A percentile compares a stretch with the other conserved stretches of the same genome.
phyloP scores from a whole-genome alignment of 176 grass and related monocot species.

The Cenchrus americanus region DNA sequence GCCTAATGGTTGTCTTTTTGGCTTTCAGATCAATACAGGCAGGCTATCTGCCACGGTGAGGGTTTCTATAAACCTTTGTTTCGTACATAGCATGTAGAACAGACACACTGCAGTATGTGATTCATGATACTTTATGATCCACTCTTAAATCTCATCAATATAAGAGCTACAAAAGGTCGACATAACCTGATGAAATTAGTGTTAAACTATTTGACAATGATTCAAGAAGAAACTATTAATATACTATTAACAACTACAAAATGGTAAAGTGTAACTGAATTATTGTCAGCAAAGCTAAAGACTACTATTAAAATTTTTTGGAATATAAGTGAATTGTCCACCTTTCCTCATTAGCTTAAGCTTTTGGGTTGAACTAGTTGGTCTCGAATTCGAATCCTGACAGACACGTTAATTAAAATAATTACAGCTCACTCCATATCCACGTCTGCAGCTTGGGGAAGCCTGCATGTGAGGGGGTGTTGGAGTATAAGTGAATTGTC shows the following conservation, averaged over 20 bases:
- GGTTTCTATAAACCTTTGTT: constrained; percentile 1
- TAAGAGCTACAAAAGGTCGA: neutral
- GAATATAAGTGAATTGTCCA: too few species aligned
- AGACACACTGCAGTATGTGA: neutral
- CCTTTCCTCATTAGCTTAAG: too few species aligned
- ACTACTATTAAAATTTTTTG: neutral
- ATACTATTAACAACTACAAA: neutral
- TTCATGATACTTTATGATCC: neutral
- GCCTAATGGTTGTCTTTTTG: constrained; percentile 24
- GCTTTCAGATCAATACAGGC: constrained; percentile 51
- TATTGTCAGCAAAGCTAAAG: neutral
- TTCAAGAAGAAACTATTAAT: neutral
- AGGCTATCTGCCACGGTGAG: constrained; percentile 68
- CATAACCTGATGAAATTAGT: constrained; percentile 25
- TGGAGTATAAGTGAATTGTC: too few species aligned
- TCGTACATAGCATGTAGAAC: neutral
- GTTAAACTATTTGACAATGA: neutral
- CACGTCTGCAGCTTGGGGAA: too few species aligned
- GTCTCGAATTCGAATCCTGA: too few species aligned
- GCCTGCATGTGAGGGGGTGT: too few species aligned
- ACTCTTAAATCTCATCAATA: neutral
- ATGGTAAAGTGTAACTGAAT: neutral
- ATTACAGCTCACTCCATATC: too few species aligned
- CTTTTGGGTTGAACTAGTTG: too few species aligned
- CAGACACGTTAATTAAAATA: too few species aligned